Conservation (phyloP, 805 yeast genomes). For the Barnettozyma wickerhamii region DNA sequence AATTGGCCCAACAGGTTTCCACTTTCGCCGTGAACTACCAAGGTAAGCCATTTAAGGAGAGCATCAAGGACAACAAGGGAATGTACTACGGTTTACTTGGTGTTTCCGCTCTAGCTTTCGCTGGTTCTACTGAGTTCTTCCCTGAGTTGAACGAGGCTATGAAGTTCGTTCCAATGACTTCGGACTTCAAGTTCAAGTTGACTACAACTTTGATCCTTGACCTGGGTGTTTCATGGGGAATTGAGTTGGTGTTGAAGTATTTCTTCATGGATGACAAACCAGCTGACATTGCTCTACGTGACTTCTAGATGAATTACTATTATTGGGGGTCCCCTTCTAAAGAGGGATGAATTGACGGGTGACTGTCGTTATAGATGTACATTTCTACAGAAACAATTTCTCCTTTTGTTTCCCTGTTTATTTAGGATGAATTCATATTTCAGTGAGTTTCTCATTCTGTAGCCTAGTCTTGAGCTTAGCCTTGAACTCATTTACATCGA, state of each 20-base stretch:
- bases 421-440: background rate
- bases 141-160: constrained; percentile 93
- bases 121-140: constrained; percentile 90
- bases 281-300: constrained; percentile 73
- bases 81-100: constrained; percentile 95
- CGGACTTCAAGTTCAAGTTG: constrained; percentile 69
- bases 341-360: too few species aligned
- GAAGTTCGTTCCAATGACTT: constrained; percentile 84
- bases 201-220: constrained; percentile 72
- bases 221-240: constrained; percentile 67
- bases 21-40: constrained; percentile 97
- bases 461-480: constrained; percentile 1
- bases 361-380: background rate
- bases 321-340: too few species aligned
- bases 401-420: background rate
- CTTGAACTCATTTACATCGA: constrained; percentile 17
- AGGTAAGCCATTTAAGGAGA: constrained; percentile 94
- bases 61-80: constrained; percentile 85
- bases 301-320: constrained; percentile 7
- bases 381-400: background rate
- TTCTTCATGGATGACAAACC: constrained; percentile 89
- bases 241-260: constrained; percentile 77
- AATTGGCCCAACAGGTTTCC: constrained; percentile 93
- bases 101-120: constrained; percentile 80
- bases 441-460: constrained; percentile 1